Conservation (phyloP, 1,139 yeast species). For the Wickerhamomyces sp. region DNA sequence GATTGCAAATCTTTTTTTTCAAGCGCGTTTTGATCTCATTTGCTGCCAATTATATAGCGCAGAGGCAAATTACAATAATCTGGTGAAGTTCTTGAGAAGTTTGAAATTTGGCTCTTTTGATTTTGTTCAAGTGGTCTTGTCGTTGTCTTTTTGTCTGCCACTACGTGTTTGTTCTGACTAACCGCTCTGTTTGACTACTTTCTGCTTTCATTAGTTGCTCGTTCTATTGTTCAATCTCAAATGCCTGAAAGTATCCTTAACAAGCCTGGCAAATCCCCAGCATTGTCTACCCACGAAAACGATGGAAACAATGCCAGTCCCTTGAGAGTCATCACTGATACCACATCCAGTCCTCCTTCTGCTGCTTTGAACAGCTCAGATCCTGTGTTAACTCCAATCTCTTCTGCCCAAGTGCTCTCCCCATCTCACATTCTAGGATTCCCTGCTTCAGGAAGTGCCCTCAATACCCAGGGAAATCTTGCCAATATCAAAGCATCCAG, state of each 20-base stretch:
- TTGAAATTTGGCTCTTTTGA: too few relatives aligned
- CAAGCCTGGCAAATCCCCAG: conserved; percentile 9
- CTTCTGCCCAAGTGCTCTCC: background rate
- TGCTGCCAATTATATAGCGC: background rate
- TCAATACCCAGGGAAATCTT: background rate
- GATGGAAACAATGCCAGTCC: background rate
- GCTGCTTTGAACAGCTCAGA: background rate
- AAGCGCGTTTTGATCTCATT: background rate
- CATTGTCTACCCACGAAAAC: background rate
- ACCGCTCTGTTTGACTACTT: too few relatives aligned
- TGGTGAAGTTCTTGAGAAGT: too few relatives aligned
- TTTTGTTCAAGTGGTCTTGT: too few relatives aligned
- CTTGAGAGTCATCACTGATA: background rate
- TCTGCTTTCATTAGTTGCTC: too few relatives aligned
- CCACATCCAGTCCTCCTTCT: conserved; percentile 1
- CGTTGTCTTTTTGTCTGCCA: too few relatives aligned
- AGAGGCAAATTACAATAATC: too few relatives aligned
- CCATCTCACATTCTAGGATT: background rate
- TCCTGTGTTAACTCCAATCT: conserved; percentile 1
- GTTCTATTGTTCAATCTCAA: too few relatives aligned
- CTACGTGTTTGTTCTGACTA: too few relatives aligned
- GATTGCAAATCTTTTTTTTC: background rate
- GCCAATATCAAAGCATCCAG: conserved; percentile 9
- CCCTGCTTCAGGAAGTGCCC: background rate
- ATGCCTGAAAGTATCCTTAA: conserved; percentile 22